phyloP scores from a whole-genome alignment of 192 early-diverging fungal genomes.

The Thamnidium elegans region DNA sequence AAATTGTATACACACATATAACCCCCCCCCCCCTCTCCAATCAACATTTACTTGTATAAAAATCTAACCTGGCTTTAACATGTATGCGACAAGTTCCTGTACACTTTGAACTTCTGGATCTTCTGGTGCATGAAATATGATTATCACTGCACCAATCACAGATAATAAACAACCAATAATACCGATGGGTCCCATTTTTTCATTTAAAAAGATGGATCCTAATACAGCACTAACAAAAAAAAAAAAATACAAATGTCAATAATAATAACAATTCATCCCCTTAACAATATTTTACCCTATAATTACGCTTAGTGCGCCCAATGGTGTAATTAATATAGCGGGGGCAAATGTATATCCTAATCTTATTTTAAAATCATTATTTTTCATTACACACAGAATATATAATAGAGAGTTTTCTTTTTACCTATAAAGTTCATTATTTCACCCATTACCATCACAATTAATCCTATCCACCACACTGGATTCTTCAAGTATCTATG shows the following conservation, averaged over 20 bases:
- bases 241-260: constrained; percentile 49
- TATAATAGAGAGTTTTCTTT: no score
- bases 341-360: constrained; percentile 90
- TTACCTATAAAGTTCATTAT: constrained; percentile 15
- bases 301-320: constrained; percentile 91
- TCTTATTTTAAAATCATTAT: constrained; percentile 19
- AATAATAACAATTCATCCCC: no score
- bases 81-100: constrained; percentile 79
- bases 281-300: not conserved
- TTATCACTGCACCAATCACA: constrained; percentile 83
- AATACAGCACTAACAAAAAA: constrained; percentile 66
- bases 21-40: no score
- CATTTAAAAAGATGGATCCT: constrained; percentile 85
- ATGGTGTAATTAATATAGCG: constrained; percentile 88
- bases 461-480: constrained; percentile 88
- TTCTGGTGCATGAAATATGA: constrained; percentile 84
- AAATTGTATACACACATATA: no score
- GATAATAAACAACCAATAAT: constrained; percentile 89
- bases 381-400: no score
- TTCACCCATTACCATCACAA: constrained; percentile 66
- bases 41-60: not conserved
- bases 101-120: constrained; percentile 77
- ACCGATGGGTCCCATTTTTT: constrained; percentile 77
- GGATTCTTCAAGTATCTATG: constrained; percentile 80
- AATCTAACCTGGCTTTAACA: constrained; percentile 65